These are phyloP conservation scores for Leccinum ponderosum DNA, from an alignment of 1,284 basidiomycete genomes.

Conservation along the genomic window DNA sequence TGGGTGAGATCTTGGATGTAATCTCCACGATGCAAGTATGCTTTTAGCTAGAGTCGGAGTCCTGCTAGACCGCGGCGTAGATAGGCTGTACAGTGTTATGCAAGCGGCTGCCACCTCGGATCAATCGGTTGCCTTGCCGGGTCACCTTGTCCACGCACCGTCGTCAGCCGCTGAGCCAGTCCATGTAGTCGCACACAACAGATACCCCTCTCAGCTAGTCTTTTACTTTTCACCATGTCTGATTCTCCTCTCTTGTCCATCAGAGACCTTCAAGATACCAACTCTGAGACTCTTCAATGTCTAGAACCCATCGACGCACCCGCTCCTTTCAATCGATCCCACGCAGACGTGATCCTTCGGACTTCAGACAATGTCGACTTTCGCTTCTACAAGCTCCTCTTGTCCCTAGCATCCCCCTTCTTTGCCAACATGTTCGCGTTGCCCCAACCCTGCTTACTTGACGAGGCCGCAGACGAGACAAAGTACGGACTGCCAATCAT, in stretches of 20 bases:
- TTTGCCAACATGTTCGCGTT: slow-evolving; percentile 44
- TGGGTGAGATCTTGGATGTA: neutral
- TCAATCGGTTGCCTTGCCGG: slow-evolving; percentile 9
- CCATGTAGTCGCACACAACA: slow-evolving; percentile 13
- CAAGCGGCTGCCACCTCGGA: slow-evolving; percentile 3
- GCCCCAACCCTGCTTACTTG: slow-evolving; percentile 35
- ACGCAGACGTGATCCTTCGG: slow-evolving; percentile 41
- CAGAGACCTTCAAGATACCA: slow-evolving; percentile 1
- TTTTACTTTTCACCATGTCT: slow-evolving; percentile 16
- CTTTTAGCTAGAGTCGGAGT: neutral
- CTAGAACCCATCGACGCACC: slow-evolving; percentile 26
- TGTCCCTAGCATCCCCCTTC: slow-evolving; percentile 40
- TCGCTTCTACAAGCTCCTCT: slow-evolving; percentile 38
- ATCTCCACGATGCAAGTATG: neutral
- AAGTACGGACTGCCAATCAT: slow-evolving; percentile 35
- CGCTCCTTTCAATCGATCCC: slow-evolving; percentile 32
- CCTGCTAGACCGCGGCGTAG: neutral
- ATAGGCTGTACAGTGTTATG: neutral
- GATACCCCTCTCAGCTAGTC: neutral
- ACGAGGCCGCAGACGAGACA: slow-evolving; percentile 29
- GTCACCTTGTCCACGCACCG: neutral
- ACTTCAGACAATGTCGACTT: slow-evolving; percentile 42
- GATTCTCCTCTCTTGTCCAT: slow-evolving; percentile 5
- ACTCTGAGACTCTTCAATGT: neutral
- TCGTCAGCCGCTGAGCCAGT: slow-evolving; percentile 8